Conservation (phyloP, 352 stramenopile species). For the Pythium insidiosum region DNA sequence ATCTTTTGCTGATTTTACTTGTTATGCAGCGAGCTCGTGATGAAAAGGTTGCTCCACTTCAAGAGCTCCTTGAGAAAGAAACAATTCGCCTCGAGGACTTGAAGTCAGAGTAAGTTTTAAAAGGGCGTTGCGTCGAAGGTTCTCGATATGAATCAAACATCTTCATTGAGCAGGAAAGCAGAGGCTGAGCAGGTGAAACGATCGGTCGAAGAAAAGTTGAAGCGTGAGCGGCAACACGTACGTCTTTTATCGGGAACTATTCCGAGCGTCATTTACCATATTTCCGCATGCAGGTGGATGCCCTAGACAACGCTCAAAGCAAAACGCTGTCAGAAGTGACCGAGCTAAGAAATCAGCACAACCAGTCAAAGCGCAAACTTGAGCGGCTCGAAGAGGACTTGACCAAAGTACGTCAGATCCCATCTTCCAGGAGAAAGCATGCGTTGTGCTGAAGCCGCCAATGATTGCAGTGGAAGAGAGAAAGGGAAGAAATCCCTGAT, state of each 20-base stretch:
- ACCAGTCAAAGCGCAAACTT: constrained; percentile 45
- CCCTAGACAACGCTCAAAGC: constrained; percentile 46
- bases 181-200: constrained; percentile 39
- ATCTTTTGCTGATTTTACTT: background rate
- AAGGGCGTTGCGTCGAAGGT: background rate
- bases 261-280: too few species aligned
- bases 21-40: constrained; percentile 45
- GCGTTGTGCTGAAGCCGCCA: too few species aligned
- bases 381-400: constrained; percentile 63
- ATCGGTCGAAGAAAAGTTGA: constrained; percentile 50
- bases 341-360: constrained; percentile 66
- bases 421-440: too few species aligned
- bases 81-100: constrained; percentile 47
- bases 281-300: constrained; percentile 39
- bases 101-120: constrained; percentile 43
- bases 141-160: background rate
- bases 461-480: constrained; percentile 55
- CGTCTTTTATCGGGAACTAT: too few species aligned
- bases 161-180: constrained; percentile 26
- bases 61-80: constrained; percentile 64
- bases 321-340: constrained; percentile 67
- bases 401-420: constrained; percentile 28
- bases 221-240: constrained; percentile 50
- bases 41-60: constrained; percentile 51
- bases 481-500: constrained; percentile 39